Base-by-base conservation (phyloP, 2,329 filamentous ascomycete genomes). In the Emmonsia crescens region DNA sequence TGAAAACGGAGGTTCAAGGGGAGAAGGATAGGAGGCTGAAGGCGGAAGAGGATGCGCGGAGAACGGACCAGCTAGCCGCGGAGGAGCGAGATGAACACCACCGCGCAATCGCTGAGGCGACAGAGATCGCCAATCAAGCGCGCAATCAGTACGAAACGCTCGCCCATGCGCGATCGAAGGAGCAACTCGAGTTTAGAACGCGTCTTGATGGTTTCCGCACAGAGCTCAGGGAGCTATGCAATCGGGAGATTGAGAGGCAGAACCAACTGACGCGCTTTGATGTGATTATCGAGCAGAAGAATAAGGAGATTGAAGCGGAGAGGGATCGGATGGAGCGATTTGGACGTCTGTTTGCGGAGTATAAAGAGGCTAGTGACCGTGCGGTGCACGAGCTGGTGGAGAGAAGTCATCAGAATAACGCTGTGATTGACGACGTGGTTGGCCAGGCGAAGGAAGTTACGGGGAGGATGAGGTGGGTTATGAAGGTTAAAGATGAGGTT, bases 391-490 rank as follows among this genome's bases (percentile, higher is more conserved):
- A 70, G 0, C 64, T 74, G 51, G 67, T 75, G 56, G 70, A 74
- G 48, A 69, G 66, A 14, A 67, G 68, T 16, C 67, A 66, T 40
- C 64, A 65, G 54, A 72, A 71, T 33, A 70, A 74, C 65, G 66
- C 64, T 5, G 69, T 64, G 27, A 72, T 79, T 29, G 71, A 76
- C 24, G 65, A 69, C 8, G 72, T 72, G 42, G 68, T 79, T 46
- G 70, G 69, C 36, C 74, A 77, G 24, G 68, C 79, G 65, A 74
- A 73, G 55, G 72, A 76, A 61, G 74, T 75, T 1, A 72, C 76
- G 60, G 76, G 71, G 2, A 69, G 76, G 64, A 80, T 80, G 78
- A 78, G 72, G 66, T 80, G 78, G 77, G 74, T 74, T n/a, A 75
- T 80, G 58, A 76, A 74, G 42, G 68, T 80, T 60, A 74, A 76